phyloP scores from a whole-genome alignment of 176 grass and related monocot genomes.

The Rhipidocladum racemiflorum region DNA sequence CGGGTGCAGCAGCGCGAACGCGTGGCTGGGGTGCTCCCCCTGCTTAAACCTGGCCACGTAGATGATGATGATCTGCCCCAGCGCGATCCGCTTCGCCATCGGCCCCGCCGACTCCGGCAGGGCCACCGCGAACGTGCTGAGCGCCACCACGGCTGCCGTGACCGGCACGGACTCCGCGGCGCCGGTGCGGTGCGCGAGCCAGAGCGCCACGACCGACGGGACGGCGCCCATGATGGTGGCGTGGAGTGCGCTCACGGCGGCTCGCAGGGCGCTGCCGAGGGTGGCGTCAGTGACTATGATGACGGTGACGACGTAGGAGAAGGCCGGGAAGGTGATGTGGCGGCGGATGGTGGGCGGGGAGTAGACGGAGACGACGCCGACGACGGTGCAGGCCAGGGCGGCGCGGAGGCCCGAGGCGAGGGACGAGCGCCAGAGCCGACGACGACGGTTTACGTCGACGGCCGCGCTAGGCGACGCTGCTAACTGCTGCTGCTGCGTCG shows the following conservation, averaged over 20 bases:
- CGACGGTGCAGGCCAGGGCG: slow-evolving; percentile 59
- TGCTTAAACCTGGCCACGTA: slow-evolving; percentile 53
- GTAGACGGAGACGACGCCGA: slow-evolving; percentile 56
- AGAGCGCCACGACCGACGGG: slow-evolving; percentile 61
- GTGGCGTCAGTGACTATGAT: slow-evolving; percentile 64
- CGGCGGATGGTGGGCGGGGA: slow-evolving; percentile 23
- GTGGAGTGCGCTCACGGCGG: slow-evolving; percentile 41
- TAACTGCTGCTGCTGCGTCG: background rate
- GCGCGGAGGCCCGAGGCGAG: slow-evolving; percentile 52
- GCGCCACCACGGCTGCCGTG: slow-evolving; percentile 43
- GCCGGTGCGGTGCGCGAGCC: slow-evolving; percentile 43
- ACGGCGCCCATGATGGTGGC: slow-evolving; percentile 61
- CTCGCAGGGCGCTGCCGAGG: slow-evolving; percentile 48
- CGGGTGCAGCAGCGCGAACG: slow-evolving; percentile 42
- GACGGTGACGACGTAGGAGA: slow-evolving; percentile 68
- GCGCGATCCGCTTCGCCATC: slow-evolving; percentile 68
- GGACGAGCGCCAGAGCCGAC: slow-evolving; percentile 36
- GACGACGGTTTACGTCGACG: background rate
- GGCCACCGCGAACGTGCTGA: slow-evolving; percentile 58
- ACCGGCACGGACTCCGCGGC: slow-evolving; percentile 27
- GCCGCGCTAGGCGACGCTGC: background rate
- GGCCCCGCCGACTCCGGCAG: slow-evolving; percentile 38
- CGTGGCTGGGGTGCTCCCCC: background rate
- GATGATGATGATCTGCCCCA: slow-evolving; percentile 75
- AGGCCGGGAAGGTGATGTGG: slow-evolving; percentile 67